Conservation (phyloP, 2,329 filamentous ascomycete genomes). For the Botrytis sinoallii region DNA sequence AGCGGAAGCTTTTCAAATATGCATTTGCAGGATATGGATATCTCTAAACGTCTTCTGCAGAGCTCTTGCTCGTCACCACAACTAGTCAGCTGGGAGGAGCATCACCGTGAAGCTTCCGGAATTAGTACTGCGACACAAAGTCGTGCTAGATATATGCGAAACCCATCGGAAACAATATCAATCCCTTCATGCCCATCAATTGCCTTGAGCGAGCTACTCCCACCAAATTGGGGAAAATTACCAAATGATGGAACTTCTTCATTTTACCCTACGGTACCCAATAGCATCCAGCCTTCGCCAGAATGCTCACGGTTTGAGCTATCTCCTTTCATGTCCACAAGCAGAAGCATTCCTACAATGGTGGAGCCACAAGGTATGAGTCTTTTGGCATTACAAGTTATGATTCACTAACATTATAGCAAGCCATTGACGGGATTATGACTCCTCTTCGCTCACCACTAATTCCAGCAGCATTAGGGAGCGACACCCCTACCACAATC, state of each 20-base stretch:
- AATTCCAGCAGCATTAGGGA: neutral
- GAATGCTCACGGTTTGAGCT: constrained; percentile 30
- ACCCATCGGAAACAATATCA: constrained; percentile 27
- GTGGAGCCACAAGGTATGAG: constrained; percentile 16
- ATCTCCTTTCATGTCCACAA: constrained; percentile 20
- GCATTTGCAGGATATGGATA: constrained; percentile 36
- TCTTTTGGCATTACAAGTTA: neutral
- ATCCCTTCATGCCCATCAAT: constrained; percentile 16
- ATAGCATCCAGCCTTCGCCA: constrained; percentile 29
- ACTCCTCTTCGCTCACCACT: constrained; percentile 5
- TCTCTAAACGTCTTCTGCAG: constrained; percentile 31
- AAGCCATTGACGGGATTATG: neutral
- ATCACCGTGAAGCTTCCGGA: constrained; percentile 26
- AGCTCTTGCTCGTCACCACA: constrained; percentile 31
- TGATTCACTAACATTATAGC: neutral
- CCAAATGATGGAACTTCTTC: constrained; percentile 28
- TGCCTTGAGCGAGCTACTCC: constrained; percentile 27
- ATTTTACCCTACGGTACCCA: constrained; percentile 27
- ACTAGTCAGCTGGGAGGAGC: constrained; percentile 26
- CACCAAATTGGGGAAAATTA: constrained; percentile 28
- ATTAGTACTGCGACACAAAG: constrained; percentile 24
- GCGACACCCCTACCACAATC: constrained; percentile 17
- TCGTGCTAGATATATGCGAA: constrained; percentile 24
- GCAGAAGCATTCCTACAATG: constrained; percentile 17
- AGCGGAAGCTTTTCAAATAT: constrained; percentile 22